These are phyloP conservation scores for Avena eriantha DNA, from an alignment of 176 grass and related monocot genomes.

Conservation along the genomic window DNA sequence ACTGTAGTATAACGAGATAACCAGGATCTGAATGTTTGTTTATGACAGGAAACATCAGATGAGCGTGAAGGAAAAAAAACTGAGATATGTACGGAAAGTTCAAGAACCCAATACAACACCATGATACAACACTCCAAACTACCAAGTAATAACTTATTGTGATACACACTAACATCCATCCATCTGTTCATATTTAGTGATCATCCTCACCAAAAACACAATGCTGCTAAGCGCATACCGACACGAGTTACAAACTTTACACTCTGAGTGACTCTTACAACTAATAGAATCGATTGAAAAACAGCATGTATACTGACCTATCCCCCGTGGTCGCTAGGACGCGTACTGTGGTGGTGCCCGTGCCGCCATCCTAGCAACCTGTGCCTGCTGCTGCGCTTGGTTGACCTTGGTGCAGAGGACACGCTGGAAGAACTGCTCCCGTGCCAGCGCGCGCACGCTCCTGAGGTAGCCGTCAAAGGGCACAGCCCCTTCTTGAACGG, in stretches of 20 bases:
- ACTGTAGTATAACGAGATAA: neutral
- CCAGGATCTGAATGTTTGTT: neutral
- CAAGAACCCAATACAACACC: neutral
- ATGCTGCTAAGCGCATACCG: neutral
- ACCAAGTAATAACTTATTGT: too few species aligned
- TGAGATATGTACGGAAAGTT: neutral
- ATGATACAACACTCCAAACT: neutral
- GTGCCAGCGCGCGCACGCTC: neutral
- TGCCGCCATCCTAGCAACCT: constrained; percentile 13
- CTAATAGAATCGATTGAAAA: neutral
- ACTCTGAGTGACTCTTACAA: neutral
- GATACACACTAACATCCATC: too few species aligned
- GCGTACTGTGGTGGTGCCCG: neutral
- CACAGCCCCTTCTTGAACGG: neutral
- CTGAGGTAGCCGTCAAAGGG: neutral
- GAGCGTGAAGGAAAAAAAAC: neutral
- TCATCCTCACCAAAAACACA: neutral
- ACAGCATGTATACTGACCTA: constrained; percentile 6
- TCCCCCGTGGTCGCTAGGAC: neutral
- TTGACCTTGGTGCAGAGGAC: constrained; percentile 3
- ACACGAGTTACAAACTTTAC: neutral
- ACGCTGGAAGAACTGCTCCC: constrained; percentile 12
- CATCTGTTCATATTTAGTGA: too few species aligned
- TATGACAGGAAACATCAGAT: neutral
- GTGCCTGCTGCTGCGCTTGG: neutral